These are phyloP conservation scores for Prorocentrum cordatum DNA, from an alignment of 169 alveolate genomes.

Conservation along the genomic window DNA sequence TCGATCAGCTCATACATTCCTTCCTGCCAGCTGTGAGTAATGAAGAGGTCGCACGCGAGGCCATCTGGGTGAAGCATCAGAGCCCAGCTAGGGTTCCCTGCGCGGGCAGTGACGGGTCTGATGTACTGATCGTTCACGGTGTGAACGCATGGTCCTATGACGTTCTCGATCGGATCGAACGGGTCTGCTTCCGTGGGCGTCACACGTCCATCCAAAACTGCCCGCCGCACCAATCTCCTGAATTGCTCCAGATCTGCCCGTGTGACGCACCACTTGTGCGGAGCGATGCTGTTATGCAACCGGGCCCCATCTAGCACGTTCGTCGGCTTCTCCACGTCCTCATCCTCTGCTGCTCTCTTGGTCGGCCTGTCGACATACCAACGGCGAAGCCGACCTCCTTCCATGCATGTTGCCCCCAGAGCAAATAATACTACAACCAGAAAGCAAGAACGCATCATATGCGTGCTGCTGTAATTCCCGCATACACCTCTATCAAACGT, in stretches of 20 bases:
- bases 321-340: background rate
- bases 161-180: background rate
- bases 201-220: too few relatives aligned
- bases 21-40: constrained; percentile 5
- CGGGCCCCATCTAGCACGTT: background rate
- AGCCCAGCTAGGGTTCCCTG: constrained; percentile 16
- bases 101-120: constrained; percentile 6
- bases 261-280: too few relatives aligned
- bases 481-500: too few relatives aligned
- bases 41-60: background rate
- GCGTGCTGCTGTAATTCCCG: too few relatives aligned
- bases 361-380: too few relatives aligned
- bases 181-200: too few relatives aligned
- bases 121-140: background rate
- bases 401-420: too few relatives aligned
- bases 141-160: constrained; percentile 1
- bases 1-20: background rate
- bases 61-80: background rate
- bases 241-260: too few relatives aligned
- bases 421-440: too few relatives aligned
- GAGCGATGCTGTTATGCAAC: background rate
- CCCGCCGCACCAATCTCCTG: too few relatives aligned
- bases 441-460: too few relatives aligned
- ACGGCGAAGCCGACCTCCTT: too few relatives aligned
- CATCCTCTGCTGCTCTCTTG: background rate